Conservation (phyloP, 192 early-diverging fungal species). For the Coemansia sp. region DNA sequence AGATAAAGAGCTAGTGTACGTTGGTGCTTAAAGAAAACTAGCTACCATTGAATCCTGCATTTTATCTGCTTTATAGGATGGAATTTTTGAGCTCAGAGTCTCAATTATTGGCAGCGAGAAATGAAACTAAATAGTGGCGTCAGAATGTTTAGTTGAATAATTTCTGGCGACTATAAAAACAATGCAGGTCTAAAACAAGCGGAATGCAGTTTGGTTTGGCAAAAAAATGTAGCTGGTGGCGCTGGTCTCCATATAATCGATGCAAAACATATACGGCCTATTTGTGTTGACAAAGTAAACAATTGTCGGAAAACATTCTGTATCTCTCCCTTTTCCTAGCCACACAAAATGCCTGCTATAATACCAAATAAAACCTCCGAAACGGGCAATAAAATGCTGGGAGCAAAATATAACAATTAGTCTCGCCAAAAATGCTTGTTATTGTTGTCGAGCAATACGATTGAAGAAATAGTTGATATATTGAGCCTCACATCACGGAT, state of each 20-base stretch:
- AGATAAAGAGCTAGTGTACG: not conserved
- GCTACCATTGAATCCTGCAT: not conserved
- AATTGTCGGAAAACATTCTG: too few relatives aligned
- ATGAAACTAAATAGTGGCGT: not conserved
- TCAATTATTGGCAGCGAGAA: not conserved
- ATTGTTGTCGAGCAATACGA: not conserved
- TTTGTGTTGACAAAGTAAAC: too few relatives aligned
- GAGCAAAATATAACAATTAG: not conserved
- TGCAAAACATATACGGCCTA: too few relatives aligned
- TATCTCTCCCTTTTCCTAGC: too few relatives aligned
- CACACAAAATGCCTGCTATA: not conserved
- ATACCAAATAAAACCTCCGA: not conserved
- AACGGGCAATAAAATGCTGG: too few relatives aligned
- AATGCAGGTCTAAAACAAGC: too few relatives aligned
- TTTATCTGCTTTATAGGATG: not conserved
- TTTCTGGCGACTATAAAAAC: too few relatives aligned
- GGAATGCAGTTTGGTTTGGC: too few relatives aligned
- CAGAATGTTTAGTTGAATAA: too few relatives aligned
- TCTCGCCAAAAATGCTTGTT: not conserved
- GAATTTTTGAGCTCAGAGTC: not conserved
- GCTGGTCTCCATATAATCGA: too few relatives aligned
- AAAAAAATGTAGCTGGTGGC: too few relatives aligned
- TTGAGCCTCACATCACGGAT: constrained; percentile 1
- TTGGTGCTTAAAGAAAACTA: not conserved
- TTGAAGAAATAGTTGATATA: not conserved